Conservation (phyloP, 164 flowering plant genomes). For the Houttuynia cordata region DNA sequence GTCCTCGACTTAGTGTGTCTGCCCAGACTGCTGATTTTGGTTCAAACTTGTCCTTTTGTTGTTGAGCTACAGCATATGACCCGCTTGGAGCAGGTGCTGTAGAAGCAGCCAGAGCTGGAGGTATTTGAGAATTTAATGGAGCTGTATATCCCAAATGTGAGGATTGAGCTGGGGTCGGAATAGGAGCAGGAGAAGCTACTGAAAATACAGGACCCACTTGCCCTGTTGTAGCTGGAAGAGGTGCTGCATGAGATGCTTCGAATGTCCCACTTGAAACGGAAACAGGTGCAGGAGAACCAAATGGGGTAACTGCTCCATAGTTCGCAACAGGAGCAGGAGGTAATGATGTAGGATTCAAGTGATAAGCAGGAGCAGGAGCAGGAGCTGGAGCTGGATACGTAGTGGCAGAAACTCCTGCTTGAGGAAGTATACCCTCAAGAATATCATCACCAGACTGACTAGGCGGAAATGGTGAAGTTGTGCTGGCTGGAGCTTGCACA, state of each 20-base stretch:
- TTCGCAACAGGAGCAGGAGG: background rate
- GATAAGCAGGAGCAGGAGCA: conserved; percentile 8
- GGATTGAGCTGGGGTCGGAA: conserved; percentile 11
- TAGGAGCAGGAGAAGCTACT: conserved; percentile 18
- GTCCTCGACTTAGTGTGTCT: conserved; percentile 88
- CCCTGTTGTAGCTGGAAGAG: conserved; percentile 7
- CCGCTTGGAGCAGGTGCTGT: conserved; percentile 20
- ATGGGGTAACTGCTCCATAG: conserved; percentile 6
- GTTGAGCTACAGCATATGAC: conserved; percentile 36
- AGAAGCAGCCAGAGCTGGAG: conserved; percentile 10
- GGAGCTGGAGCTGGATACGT: conserved; percentile 3
- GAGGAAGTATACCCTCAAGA: conserved; percentile 13
- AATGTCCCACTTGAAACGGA: conserved; percentile 1
- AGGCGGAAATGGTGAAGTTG: conserved; percentile 19
- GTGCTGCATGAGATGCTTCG: background rate
- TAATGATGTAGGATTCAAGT: conserved; percentile 15
- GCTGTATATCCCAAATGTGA: conserved; percentile 5
- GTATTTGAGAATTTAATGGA: background rate
- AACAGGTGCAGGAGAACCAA: conserved; percentile 16
- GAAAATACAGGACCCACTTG: conserved; percentile 9
- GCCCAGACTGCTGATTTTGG: conserved; percentile 94
- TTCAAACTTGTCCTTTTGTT: conserved; percentile 68
- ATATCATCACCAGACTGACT: conserved; percentile 26
- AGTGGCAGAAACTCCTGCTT: conserved; percentile 8
- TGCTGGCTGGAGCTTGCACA: conserved; percentile 15